phyloP scores from a whole-genome alignment of 805 yeast species.

The Wickerhamiella siamensis region DNA sequence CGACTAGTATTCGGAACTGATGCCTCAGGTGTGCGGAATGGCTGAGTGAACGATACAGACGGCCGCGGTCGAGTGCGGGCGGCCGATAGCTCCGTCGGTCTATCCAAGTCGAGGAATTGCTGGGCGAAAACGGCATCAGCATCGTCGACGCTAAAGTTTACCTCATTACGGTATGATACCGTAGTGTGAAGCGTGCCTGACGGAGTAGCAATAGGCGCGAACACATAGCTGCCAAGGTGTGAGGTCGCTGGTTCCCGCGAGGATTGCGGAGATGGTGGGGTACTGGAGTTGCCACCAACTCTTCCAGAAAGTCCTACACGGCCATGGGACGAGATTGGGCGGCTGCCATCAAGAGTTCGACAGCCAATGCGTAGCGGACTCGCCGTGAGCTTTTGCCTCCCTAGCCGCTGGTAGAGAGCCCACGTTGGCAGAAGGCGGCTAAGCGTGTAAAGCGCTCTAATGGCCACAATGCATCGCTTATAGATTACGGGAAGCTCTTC shows the following conservation, averaged over 20 bases:
- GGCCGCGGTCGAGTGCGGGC: background rate
- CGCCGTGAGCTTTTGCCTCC: conserved; percentile 27
- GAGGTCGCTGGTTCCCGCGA: conserved; percentile 27
- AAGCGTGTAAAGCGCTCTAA: conserved; percentile 59
- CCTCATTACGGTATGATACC: conserved; percentile 64
- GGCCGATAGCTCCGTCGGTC: conserved; percentile 10
- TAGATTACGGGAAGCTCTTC: conserved; percentile 52
- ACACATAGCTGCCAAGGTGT: conserved; percentile 46
- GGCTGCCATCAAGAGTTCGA: conserved; percentile 55
- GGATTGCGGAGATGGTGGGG: background rate
- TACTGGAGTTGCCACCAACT: conserved; percentile 26
- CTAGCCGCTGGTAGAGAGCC: conserved; percentile 36
- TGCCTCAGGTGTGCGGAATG: conserved; percentile 12
- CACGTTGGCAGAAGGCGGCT: conserved; percentile 58
- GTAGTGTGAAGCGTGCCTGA: conserved; percentile 61
- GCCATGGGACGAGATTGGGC: conserved; percentile 67
- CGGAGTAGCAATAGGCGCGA: conserved; percentile 61
- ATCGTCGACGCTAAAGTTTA: conserved; percentile 51
- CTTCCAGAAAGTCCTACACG: conserved; percentile 70
- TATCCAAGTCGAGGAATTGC: conserved; percentile 39
- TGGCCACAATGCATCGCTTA: conserved; percentile 57
- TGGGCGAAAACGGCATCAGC: conserved; percentile 49
- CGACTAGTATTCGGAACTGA: background rate
- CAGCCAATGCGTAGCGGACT: conserved; percentile 38
- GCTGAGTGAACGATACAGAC: conserved; percentile 12